phyloP scores from a whole-genome alignment of 352 stramenopile species.

The Phytopythium aichiense region DNA sequence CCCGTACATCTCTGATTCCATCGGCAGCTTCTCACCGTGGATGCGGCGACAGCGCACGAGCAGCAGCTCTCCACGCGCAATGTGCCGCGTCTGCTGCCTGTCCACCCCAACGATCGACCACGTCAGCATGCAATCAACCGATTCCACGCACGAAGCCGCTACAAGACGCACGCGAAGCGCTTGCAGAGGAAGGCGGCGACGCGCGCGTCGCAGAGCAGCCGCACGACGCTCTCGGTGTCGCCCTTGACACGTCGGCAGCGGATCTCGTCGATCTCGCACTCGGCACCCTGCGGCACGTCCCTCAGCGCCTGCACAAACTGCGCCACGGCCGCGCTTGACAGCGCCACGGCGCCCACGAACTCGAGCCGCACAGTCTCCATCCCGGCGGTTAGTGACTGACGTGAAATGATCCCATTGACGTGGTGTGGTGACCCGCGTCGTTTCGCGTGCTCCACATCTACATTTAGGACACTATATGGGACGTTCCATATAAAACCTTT shows the following conservation, averaged over 20 bases:
- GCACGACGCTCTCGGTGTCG: conserved; percentile 10
- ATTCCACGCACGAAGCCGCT: neutral
- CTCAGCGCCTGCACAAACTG: conserved; percentile 47
- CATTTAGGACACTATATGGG: neutral
- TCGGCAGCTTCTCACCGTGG: neutral
- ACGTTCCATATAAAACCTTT: neutral
- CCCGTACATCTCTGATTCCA: neutral
- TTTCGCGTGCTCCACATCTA: neutral
- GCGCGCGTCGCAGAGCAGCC: conserved; percentile 37
- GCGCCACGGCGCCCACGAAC: conserved; percentile 26
- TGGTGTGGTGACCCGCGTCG: neutral
- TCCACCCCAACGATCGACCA: neutral
- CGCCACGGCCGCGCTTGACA: conserved; percentile 29
- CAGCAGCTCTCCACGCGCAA: conserved; percentile 50
- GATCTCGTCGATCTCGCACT: conserved; percentile 49
- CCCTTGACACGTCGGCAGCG: conserved; percentile 10
- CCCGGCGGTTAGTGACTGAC: neutral
- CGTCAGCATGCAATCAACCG: too few species aligned
- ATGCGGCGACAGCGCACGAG: conserved; percentile 41
- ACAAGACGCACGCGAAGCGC: conserved; percentile 38
- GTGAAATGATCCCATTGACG: neutral
- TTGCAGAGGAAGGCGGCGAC: conserved; percentile 61
- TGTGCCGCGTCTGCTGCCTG: conserved; percentile 32
- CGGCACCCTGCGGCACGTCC: conserved; percentile 33
- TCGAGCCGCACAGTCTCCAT: conserved; percentile 54